Percentiles rank a stretch among this genome's conserved stretches.
phyloP scores from a whole-genome alignment of 164 flowering plant genomes.

The grape (Vitis vinifera) region DNA sequence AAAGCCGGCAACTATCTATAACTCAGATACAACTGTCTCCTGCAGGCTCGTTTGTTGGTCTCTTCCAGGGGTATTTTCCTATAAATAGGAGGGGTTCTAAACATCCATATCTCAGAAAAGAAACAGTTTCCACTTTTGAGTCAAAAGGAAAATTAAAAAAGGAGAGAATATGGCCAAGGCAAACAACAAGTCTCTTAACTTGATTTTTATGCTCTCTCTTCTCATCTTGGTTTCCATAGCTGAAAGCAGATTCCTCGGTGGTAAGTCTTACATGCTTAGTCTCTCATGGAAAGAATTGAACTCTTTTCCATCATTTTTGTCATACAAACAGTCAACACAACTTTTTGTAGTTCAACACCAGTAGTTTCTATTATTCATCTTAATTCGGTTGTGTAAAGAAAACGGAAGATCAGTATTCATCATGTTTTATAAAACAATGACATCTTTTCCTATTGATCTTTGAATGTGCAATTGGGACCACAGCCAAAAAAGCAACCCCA shows the following conservation, averaged over 20 bases:
- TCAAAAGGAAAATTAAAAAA: neutral
- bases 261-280: neutral
- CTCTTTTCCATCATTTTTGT: too few species aligned
- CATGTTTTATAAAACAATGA: neutral
- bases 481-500: neutral
- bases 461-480: neutral
- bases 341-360: too few species aligned
- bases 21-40: too few species aligned
- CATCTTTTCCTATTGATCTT: too few species aligned
- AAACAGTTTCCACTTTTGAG: neutral
- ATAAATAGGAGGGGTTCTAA: too few species aligned
- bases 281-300: too few species aligned
- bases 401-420: neutral
- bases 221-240: conserved; percentile 16
- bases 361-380: too few species aligned
- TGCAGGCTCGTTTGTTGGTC: too few species aligned
- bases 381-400: neutral
- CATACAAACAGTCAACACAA: too few species aligned
- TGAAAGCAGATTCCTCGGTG: conserved; percentile 19
- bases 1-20: too few species aligned
- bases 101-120: too few species aligned
- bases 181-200: conserved; percentile 7
- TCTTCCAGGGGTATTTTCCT: too few species aligned
- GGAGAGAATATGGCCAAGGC: neutral
- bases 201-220: conserved; percentile 21